Evolutionary conservation across 768 basidiomycete genomes (phyloP).

Genomic region (Peribolospora baueri): DNA sequence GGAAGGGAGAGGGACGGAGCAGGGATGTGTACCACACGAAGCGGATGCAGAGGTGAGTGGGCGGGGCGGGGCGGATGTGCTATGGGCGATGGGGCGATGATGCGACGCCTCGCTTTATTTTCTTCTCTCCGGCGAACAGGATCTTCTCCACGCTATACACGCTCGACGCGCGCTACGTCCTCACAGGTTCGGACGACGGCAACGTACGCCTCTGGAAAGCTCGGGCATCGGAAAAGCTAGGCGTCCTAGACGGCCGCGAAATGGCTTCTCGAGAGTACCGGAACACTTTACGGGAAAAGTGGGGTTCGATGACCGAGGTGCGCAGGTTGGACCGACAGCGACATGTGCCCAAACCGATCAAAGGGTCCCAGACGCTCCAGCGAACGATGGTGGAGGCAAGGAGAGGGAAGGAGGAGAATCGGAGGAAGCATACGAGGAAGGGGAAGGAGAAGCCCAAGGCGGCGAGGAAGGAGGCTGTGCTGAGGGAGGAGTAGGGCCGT

Average conservation of each 20-base stretch:
- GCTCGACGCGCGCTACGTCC: conserved; percentile 66
- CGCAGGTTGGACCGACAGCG: conserved; percentile 54
- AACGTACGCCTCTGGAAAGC: conserved; percentile 91
- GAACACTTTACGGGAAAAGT: conserved; percentile 59
- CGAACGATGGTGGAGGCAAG: conserved; percentile 73
- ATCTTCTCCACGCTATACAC: conserved; percentile 75
- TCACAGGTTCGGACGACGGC: conserved; percentile 81
- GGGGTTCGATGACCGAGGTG: conserved; percentile 64
- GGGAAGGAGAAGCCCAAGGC: conserved; percentile 58
- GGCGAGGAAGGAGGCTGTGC: conserved; percentile 67
- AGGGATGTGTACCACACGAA: conserved; percentile 94
- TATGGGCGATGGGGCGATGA: background rate
- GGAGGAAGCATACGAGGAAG: conserved; percentile 57
- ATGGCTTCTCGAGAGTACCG: conserved; percentile 81
- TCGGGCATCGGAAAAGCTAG: conserved; percentile 72
- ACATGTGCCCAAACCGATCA: conserved; percentile 72
- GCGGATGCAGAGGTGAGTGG: conserved; percentile 74
- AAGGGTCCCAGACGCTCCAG: conserved; percentile 68
- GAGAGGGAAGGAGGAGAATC: conserved; percentile 76
- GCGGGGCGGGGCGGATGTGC: background rate
- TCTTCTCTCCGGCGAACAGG: conserved; percentile 21
- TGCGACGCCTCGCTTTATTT: background rate
- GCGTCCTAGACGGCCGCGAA: conserved; percentile 69
- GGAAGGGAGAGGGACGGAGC: conserved; percentile 49
- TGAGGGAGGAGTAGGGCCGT: conserved; percentile 30